These are phyloP conservation scores for Trichocomaceae sp. DNA, from an alignment of 2,329 filamentous ascomycete species.

Conservation along the genomic window DNA sequence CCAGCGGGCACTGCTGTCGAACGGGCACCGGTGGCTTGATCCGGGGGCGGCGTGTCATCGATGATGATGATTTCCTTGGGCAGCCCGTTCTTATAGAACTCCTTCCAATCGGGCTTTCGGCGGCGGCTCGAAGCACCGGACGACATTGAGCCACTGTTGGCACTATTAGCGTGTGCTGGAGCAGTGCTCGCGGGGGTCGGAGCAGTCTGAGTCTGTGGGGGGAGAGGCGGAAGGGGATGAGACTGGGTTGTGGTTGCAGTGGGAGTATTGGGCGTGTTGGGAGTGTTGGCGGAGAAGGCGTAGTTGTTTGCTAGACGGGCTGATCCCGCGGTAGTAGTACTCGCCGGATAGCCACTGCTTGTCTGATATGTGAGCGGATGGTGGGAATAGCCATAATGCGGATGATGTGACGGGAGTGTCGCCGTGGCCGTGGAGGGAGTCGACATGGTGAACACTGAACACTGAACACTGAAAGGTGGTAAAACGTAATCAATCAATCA, in stretches of 20 bases:
- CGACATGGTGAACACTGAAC: constrained; percentile 66
- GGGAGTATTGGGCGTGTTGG: constrained; percentile 29
- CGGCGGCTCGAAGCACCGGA: constrained; percentile 38
- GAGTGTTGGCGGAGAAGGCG: constrained; percentile 33
- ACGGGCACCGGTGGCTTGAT: constrained; percentile 20
- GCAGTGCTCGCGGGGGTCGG: constrained; percentile 32
- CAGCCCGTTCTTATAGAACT: constrained; percentile 75
- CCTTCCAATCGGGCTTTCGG: constrained; percentile 66
- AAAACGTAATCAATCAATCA: too few species aligned
- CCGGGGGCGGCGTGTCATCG: constrained; percentile 55
- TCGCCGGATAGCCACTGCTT: constrained; percentile 44
- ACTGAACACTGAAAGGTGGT: too few species aligned
- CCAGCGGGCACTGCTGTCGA: constrained; percentile 25
- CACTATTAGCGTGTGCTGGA: neutral
- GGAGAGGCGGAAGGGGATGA: constrained; percentile 27
- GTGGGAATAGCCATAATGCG: constrained; percentile 57
- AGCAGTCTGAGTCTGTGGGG: constrained; percentile 34
- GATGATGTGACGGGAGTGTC: constrained; percentile 62
- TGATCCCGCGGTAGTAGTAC: constrained; percentile 27
- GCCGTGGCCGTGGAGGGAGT: constrained; percentile 72
- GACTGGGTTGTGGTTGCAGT: constrained; percentile 21
- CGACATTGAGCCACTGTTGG: constrained; percentile 33
- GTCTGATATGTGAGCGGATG: constrained; percentile 49
- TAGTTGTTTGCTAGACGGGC: constrained; percentile 40
- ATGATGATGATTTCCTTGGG: constrained; percentile 84